Evolutionary conservation across 768 basidiomycete species (phyloP).

Genomic region (Hebeloma cylindrosporum): DNA sequence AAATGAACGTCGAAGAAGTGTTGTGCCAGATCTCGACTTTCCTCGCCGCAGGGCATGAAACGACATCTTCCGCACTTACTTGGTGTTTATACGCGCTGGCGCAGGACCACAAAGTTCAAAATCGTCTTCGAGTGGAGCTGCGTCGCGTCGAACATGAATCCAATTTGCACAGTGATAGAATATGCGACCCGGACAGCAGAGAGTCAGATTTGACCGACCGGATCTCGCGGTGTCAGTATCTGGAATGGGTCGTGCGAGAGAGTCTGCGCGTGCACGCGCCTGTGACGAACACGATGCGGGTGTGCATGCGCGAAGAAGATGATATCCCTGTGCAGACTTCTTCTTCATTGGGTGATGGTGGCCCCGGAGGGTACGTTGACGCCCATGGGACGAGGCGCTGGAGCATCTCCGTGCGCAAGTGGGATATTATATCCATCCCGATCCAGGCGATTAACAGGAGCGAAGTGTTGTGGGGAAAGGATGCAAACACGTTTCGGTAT

Average conservation of each 20-base stretch:
- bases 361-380: slow-evolving; percentile 9
- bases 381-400: slow-evolving; percentile 25
- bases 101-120: slow-evolving; percentile 46
- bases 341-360: slow-evolving; percentile 9
- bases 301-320: slow-evolving; percentile 51
- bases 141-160: slow-evolving; percentile 49
- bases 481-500: slow-evolving; percentile 59
- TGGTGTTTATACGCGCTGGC: slow-evolving; percentile 63
- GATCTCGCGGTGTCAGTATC: slow-evolving; percentile 52
- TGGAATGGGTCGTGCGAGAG: slow-evolving; percentile 65
- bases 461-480: slow-evolving; percentile 59
- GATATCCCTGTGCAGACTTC: slow-evolving; percentile 45
- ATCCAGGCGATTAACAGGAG: slow-evolving; percentile 53
- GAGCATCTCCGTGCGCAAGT: slow-evolving; percentile 34
- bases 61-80: slow-evolving; percentile 45
- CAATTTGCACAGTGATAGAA: slow-evolving; percentile 58
- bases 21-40: slow-evolving; percentile 56
- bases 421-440: slow-evolving; percentile 46
- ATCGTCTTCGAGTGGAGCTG: slow-evolving; percentile 57
- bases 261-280: slow-evolving; percentile 56
- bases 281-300: slow-evolving; percentile 43
- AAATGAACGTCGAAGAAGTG: slow-evolving; percentile 59
- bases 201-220: slow-evolving; percentile 19
- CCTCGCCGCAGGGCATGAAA: slow-evolving; percentile 54
- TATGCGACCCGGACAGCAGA: slow-evolving; percentile 50